These are phyloP conservation scores for Tylopilus subfusipes DNA, from an alignment of 768 basidiomycete genomes.

Conservation along the genomic window DNA sequence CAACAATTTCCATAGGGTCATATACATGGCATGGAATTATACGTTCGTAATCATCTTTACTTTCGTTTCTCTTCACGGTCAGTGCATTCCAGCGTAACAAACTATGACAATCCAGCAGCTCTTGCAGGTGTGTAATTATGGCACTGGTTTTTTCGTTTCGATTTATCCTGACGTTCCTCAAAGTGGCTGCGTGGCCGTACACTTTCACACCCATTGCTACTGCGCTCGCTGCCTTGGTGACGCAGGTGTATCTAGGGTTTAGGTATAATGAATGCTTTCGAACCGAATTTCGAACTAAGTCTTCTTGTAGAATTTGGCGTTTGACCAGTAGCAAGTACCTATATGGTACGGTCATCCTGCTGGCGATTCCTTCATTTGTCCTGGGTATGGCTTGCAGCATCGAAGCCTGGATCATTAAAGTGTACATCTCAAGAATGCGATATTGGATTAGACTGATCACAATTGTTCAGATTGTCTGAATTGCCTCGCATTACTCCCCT, in stretches of 20 bases:
- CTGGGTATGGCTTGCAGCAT: constrained; percentile 44
- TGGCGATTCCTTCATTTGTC: constrained; percentile 40
- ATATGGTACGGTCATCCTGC: constrained; percentile 31
- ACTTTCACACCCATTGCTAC: constrained; percentile 49
- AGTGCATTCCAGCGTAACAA: constrained; percentile 4
- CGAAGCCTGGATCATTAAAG: constrained; percentile 39
- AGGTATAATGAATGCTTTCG: background rate
- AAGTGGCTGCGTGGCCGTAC: constrained; percentile 47
- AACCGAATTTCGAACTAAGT: background rate
- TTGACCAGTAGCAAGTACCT: constrained; percentile 20
- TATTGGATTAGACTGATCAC: background rate
- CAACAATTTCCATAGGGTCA: background rate
- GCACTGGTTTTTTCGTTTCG: background rate
- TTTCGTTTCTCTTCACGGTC: background rate
- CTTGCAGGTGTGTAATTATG: constrained; percentile 2
- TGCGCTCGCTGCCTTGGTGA: constrained; percentile 45
- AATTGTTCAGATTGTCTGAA: constrained; percentile 37
- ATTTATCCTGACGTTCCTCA: background rate
- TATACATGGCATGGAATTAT: constrained; percentile 20
- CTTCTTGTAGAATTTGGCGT: constrained; percentile 11
- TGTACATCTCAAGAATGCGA: constrained; percentile 28
- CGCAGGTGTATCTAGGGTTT: constrained; percentile 46
- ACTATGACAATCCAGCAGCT: constrained; percentile 14
- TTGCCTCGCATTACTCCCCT: constrained; percentile 39
- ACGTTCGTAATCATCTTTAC: constrained; percentile 1